A percentile compares a stretch with the other conserved stretches of the same genome.
Evolutionary conservation across 352 stramenopile species (phyloP).

Genomic region (Pythium vanterpoolii): DNA sequence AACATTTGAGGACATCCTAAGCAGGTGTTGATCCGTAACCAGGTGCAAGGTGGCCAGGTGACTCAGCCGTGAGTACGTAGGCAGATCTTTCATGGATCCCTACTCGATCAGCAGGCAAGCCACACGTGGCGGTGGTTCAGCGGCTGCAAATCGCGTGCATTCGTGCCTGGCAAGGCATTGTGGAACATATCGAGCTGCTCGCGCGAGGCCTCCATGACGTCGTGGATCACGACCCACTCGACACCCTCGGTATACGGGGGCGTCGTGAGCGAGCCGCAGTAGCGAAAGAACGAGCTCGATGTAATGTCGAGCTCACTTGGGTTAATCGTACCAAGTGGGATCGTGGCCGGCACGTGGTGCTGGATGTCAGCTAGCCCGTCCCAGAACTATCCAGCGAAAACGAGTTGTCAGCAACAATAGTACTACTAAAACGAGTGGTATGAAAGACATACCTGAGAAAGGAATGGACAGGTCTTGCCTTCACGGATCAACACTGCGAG

Average conservation of each 20-base stretch:
- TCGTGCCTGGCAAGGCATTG: constrained; percentile 39
- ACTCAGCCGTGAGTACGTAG: too few relatives aligned
- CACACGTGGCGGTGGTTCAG: constrained; percentile 43
- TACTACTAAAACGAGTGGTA: not conserved
- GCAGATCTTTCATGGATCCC: too few relatives aligned
- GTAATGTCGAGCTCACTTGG: constrained; percentile 28
- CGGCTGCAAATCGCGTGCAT: constrained; percentile 52
- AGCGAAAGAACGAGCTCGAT: constrained; percentile 50
- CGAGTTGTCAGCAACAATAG: constrained; percentile 3
- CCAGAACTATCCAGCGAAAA: constrained; percentile 40
- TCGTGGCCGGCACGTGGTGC: constrained; percentile 22
- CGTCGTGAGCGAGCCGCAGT: constrained; percentile 72
- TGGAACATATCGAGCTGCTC: constrained; percentile 55
- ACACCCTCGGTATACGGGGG: constrained; percentile 72
- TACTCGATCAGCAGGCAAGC: constrained; percentile 19
- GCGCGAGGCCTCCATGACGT: constrained; percentile 44
- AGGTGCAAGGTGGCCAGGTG: too few relatives aligned
- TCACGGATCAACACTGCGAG: constrained; percentile 59
- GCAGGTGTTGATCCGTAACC: too few relatives aligned
- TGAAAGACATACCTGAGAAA: not conserved
- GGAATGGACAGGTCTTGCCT: constrained; percentile 25
- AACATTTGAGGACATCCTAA: too few relatives aligned
- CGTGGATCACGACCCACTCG: constrained; percentile 59
- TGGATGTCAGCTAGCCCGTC: constrained; percentile 34
- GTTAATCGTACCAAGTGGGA: constrained; percentile 36